Evolutionary conservation across 2,329 filamentous ascomycete species (phyloP), one percentile per base, ranked within the genome.

Genomic region (Monilinia fructigena): DNA sequence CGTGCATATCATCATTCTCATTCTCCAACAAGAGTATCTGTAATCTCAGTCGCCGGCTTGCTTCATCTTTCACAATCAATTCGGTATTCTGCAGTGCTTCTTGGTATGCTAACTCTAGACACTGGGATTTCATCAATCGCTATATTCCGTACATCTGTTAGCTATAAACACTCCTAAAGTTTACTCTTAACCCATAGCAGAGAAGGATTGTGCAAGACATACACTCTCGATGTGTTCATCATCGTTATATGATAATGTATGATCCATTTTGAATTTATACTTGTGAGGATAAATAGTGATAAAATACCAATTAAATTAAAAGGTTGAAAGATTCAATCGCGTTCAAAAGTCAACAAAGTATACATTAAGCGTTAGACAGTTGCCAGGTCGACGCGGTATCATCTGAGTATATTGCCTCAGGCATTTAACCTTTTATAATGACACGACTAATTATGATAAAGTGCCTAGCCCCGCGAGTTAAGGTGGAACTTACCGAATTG

Each of bases 1-100:
- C 84, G 70, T 86, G 85, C 38, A 97, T 78, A 12, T 85, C 82
- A 58, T 88, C 85, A 70, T 89, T 91, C 69, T 96, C 89, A 70
- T 93, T 87, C 69, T 88, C 83, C n/a, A 91, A 80, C n/a, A 93
- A 78, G 64, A 93, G 79, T 65, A 88, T 82, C 69, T 88, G 85
- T 68, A 94, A 82, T 71, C 86, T 86, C 63, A 92, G 78, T 70
- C 88, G 84, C 58, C 93, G 87, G 50, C 86, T 82, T 68, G 89
- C 86, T 76, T 98, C 93, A 70, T 92, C 87, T 73, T 91, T 90
- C 71, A 86, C 80, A 65, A 96, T 82, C 14, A 89, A 80, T 63
- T 91, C 85, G 47, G 89, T 84, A 65, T 87, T 82, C 71, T 89
- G 86, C 65, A 85, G 78, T 70, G 83, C 85, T 68, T 84, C 82